Conservation (phyloP, 1,139 yeast genomes). For the Lodderomyces metapsilosis region DNA sequence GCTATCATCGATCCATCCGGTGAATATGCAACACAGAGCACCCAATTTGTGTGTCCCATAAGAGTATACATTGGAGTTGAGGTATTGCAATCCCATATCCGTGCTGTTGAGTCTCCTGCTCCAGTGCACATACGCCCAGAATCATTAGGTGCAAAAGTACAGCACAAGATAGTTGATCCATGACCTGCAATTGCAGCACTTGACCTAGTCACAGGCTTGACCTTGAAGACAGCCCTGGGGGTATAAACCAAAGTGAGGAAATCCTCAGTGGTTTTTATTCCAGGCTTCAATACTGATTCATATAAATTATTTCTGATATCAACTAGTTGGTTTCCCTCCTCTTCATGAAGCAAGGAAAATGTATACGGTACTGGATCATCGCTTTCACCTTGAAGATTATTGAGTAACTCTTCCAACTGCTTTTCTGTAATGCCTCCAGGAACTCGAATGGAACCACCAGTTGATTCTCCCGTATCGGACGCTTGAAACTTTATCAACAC, state of each 20-base stretch:
- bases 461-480: conserved; percentile 86
- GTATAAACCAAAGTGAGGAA: conserved; percentile 87
- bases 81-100: conserved; percentile 96
- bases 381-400: conserved; percentile 60
- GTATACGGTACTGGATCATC: conserved; percentile 92
- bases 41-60: conserved; percentile 91
- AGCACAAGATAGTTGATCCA: conserved; percentile 87
- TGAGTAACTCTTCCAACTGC: conserved; percentile 84
- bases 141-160: conserved; percentile 91
- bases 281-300: conserved; percentile 79
- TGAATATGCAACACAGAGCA: conserved; percentile 87
- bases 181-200: conserved; percentile 95
- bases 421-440: conserved; percentile 87
- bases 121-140: conserved; percentile 90
- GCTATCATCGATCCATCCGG: conserved; percentile 92
- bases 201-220: conserved; percentile 85
- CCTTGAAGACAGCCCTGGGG: conserved; percentile 94
- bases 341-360: conserved; percentile 62
- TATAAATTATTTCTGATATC: conserved; percentile 81
- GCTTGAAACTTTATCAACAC: conserved; percentile 90
- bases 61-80: conserved; percentile 85
- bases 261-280: conserved; percentile 88
- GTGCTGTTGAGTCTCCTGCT: conserved; percentile 96
- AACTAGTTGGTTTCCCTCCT: conserved; percentile 41
- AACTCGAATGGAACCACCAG: conserved; percentile 85